Evolutionary conservation across 768 basidiomycete genomes (phyloP), one percentile per base, ranked within the genome.

Genomic region (Mycena sanguinolenta): DNA sequence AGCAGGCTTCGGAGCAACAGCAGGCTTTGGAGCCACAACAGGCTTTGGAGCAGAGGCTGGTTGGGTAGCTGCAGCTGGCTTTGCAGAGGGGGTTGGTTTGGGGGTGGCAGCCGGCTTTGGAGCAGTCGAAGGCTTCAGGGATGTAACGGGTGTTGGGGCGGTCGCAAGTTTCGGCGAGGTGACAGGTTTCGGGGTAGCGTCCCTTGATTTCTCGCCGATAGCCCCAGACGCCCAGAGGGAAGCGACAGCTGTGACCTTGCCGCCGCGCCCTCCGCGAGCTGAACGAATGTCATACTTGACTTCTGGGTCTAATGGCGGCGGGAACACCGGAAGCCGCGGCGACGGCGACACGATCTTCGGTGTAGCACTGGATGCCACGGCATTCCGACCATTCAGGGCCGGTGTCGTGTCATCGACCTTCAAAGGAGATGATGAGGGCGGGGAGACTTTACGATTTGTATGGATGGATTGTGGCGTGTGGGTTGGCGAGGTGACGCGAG

Each of bases 231-330:
- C 88, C 93, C 93, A 95, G 27, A 95, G 81, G 2, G 92, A 87
- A 0, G 92, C 89, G 1, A 94, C 92, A 5, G 92, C 84, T 3
- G 92, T 84, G 19, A 95, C 94, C 62, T 87, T 86, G 16, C 93
- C 94, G 3, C 94, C 94, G 50, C 86, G 82, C 2, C 94, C 94
- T 5, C 94, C 93, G 25, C 93, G 86, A 5, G 92, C 93, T 42
- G 92, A 94, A 16, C 91, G 89, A 28, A 93, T 79, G 75, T 95
- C 89, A 75, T 94, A 94, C 67, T 89, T 91, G 25, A 84, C 85
- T 60, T 89, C 91, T 0, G 87, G 82, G 69, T 89, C 87, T 4
- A 79, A 77, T 49, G 79, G 74, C 63, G 80, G 71, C 3, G 83
- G 79, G 65, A 83, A 81, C 0, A 74, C 73, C 23, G 83, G 80